These are phyloP conservation scores for Fusarium udum DNA, from an alignment of 2,329 filamentous ascomycete genomes.

Conservation along the genomic window DNA sequence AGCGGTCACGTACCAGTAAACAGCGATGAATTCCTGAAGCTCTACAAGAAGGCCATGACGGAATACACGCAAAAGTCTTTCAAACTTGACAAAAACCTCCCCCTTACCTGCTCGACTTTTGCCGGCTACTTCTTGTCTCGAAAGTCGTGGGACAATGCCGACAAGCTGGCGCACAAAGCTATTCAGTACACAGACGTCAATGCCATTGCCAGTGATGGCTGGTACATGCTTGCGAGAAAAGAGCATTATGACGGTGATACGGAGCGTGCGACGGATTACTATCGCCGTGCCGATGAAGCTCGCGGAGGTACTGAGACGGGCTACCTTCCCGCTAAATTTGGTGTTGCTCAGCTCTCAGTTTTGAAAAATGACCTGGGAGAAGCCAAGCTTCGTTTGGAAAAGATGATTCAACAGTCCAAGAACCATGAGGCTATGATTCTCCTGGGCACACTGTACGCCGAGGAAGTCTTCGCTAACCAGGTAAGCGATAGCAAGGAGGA, in stretches of 20 bases:
- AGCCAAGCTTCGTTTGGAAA: constrained; percentile 92
- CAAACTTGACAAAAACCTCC: constrained; percentile 90
- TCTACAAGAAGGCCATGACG: constrained; percentile 95
- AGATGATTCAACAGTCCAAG: constrained; percentile 88
- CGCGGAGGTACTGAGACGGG: constrained; percentile 90
- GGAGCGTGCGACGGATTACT: constrained; percentile 83
- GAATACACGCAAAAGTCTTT: constrained; percentile 94
- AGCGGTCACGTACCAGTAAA: constrained; percentile 85
- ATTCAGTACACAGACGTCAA: constrained; percentile 97
- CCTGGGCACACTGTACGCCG: constrained; percentile 89
- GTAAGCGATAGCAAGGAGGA: constrained; percentile 81
- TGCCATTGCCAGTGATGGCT: constrained; percentile 95
- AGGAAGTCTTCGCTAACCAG: constrained; percentile 88
- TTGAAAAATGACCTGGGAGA: constrained; percentile 86
- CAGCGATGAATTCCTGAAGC: constrained; percentile 81
- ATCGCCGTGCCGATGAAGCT: constrained; percentile 89
- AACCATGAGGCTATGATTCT: constrained; percentile 90
- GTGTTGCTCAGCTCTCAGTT: constrained; percentile 87
- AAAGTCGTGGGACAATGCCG: constrained; percentile 82
- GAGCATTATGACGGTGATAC: constrained; percentile 84
- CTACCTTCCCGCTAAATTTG: constrained; percentile 94
- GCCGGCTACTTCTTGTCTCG: constrained; percentile 88
- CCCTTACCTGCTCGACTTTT: constrained; percentile 90
- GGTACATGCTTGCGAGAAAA: constrained; percentile 93
- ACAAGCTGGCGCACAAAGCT: constrained; percentile 87